Conservation (phyloP, 805 yeast genomes). For the Saturnispora mendoncae region DNA sequence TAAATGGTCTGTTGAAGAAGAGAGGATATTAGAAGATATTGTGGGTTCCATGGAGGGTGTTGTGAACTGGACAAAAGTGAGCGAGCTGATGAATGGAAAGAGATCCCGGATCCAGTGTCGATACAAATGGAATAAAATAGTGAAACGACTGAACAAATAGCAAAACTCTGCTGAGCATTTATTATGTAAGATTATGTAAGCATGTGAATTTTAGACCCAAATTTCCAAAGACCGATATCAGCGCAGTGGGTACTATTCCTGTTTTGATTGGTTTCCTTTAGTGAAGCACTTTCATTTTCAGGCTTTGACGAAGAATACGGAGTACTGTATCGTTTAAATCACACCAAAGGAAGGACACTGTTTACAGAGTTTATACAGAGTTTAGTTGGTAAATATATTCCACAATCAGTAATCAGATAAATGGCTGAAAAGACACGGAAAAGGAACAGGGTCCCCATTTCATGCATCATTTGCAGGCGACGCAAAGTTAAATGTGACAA, state of each 20-base stretch:
- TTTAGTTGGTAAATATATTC: not conserved
- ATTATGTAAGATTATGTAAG: not conserved
- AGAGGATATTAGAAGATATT: slow-evolving; percentile 44
- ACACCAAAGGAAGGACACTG: too few relatives aligned
- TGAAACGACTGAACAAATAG: slow-evolving; percentile 46
- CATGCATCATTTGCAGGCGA: slow-evolving; percentile 32
- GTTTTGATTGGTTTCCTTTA: not conserved
- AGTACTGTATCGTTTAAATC: too few relatives aligned
- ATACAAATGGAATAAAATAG: slow-evolving; percentile 85
- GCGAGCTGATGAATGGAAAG: slow-evolving; percentile 82
- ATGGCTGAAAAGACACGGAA: slow-evolving; percentile 23
- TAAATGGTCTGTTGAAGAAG: slow-evolving; percentile 84
- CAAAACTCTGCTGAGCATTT: slow-evolving; percentile 34
- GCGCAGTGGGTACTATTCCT: not conserved
- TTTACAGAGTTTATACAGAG: too few relatives aligned
- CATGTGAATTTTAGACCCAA: not conserved
- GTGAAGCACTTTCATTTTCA: too few relatives aligned
- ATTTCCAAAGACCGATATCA: not conserved
- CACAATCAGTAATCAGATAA: not conserved
- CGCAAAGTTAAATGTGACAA: slow-evolving; percentile 35
- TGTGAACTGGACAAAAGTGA: slow-evolving; percentile 79
- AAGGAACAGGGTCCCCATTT: slow-evolving; percentile 33
- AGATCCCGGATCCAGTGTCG: slow-evolving; percentile 91
- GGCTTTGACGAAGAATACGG: too few relatives aligned
- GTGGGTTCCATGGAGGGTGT: slow-evolving; percentile 30